These are phyloP conservation scores for Cystofilobasidium bisporidii DNA, from an alignment of 768 basidiomycete genomes.

Conservation along the genomic window DNA sequence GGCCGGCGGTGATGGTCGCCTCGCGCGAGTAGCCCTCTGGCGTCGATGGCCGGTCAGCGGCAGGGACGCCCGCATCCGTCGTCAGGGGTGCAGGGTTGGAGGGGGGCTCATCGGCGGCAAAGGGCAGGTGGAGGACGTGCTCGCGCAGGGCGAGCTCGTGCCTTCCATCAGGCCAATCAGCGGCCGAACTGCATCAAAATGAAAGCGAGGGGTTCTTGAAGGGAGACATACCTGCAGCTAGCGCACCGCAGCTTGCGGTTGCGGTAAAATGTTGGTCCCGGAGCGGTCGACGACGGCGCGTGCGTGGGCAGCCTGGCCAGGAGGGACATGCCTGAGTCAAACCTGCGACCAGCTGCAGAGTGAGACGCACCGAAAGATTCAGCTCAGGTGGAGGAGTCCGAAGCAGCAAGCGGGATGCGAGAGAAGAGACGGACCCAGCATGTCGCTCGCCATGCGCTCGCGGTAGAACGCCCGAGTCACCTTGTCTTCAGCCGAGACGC, in stretches of 20 bases:
- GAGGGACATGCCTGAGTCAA: constrained; percentile 36
- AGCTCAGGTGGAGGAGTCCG: background rate
- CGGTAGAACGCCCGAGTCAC: constrained; percentile 72
- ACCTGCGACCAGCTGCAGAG: constrained; percentile 53
- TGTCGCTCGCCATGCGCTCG: constrained; percentile 60
- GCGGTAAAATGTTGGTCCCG: constrained; percentile 19
- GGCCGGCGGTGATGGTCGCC: constrained; percentile 4
- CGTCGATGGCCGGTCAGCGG: background rate
- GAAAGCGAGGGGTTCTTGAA: background rate
- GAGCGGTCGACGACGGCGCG: constrained; percentile 42
- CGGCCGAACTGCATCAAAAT: too few species aligned
- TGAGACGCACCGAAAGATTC: background rate
- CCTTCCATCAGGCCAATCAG: constrained; percentile 40
- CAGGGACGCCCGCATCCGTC: too few species aligned
- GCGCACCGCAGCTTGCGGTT: constrained; percentile 16
- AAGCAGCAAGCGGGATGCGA: too few species aligned
- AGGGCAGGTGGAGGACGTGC: constrained; percentile 49
- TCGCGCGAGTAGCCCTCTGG: background rate
- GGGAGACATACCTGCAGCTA: constrained; percentile 17
- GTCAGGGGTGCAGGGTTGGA: background rate
- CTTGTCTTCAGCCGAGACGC: constrained; percentile 58
- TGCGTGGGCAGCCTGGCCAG: constrained; percentile 7
- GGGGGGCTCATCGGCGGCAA: background rate
- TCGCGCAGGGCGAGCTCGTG: constrained; percentile 80
- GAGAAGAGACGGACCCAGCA: constrained; percentile 69